Conservation (phyloP, 2,329 filamentous ascomycete genomes). For the Neofusicoccum sp. region DNA sequence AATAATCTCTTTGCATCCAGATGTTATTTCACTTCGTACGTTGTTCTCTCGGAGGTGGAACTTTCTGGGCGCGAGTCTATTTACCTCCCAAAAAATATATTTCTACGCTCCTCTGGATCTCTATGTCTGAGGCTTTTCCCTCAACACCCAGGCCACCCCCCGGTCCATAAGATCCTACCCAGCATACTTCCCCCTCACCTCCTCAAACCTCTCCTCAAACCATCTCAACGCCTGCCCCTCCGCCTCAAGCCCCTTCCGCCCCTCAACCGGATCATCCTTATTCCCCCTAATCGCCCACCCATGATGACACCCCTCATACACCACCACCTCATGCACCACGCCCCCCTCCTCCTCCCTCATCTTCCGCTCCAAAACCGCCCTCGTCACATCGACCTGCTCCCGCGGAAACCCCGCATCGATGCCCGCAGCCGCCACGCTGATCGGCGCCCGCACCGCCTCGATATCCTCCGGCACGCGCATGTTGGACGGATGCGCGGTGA, state of each 20-base stretch:
- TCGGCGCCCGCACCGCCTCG: slow-evolving; percentile 32
- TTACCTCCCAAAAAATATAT: too few species aligned
- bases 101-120: too few species aligned
- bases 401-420: slow-evolving; percentile 27
- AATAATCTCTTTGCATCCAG: too few species aligned
- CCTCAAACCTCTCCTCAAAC: slow-evolving; percentile 36
- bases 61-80: too few species aligned
- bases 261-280: slow-evolving; percentile 28
- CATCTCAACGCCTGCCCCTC: slow-evolving; percentile 39
- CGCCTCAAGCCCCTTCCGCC: slow-evolving; percentile 34
- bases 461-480: slow-evolving; percentile 35
- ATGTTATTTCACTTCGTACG: too few species aligned
- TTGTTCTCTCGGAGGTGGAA: too few species aligned
- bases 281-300: slow-evolving; percentile 39
- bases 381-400: slow-evolving; percentile 32
- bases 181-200: background rate
- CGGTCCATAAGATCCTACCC: too few species aligned
- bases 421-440: slow-evolving; percentile 34
- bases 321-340: slow-evolving; percentile 33
- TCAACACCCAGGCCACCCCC: too few species aligned
- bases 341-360: slow-evolving; percentile 29
- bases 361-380: slow-evolving; percentile 28
- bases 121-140: too few species aligned
- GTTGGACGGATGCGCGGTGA: slow-evolving; percentile 36
- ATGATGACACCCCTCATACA: slow-evolving; percentile 37